These are phyloP conservation scores for Rosa multiflora DNA, from an alignment of 306 rosid genomes.

Conservation along the genomic window DNA sequence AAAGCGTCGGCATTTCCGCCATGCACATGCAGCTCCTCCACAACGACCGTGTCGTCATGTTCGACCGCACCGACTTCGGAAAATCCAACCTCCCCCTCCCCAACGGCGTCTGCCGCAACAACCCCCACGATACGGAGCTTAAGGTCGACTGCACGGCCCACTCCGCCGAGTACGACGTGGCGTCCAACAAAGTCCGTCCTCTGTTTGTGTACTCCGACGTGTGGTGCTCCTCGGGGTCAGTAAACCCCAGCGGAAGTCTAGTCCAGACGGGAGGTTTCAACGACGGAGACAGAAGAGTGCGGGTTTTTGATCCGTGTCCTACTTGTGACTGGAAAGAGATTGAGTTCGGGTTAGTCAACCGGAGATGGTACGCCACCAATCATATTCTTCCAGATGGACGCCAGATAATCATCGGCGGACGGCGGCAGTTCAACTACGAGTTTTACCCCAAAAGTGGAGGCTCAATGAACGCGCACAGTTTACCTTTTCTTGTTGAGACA, in stretches of 20 bases:
- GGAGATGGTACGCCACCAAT: conserved; percentile 62
- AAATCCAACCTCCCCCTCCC: conserved; percentile 54
- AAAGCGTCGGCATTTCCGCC: conserved; percentile 69
- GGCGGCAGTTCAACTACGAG: conserved; percentile 52
- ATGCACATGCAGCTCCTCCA: conserved; percentile 92
- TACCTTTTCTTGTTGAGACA: conserved; percentile 48
- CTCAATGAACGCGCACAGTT: background rate
- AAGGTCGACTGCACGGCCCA: conserved; percentile 77
- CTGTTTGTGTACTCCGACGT: conserved; percentile 56
- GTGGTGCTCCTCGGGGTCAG: conserved; percentile 83
- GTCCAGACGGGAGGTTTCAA: conserved; percentile 73
- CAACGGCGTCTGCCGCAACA: conserved; percentile 42
- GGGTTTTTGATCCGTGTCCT: conserved; percentile 41
- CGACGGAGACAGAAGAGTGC: conserved; percentile 39
- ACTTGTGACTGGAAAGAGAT: conserved; percentile 52
- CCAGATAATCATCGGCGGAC: conserved; percentile 59
- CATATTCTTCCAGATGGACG: conserved; percentile 59
- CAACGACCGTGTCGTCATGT: conserved; percentile 62
- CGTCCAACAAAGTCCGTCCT: conserved; percentile 52
- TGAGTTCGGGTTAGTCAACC: conserved; percentile 9
- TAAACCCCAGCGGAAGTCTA: conserved; percentile 38
- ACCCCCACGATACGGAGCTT: conserved; percentile 35
- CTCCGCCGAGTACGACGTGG: conserved; percentile 64
- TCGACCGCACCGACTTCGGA: conserved; percentile 81
- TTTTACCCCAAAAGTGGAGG: conserved; percentile 41